phyloP scores from a whole-genome alignment of 768 basidiomycete genomes.

The Lactifluus subvellereus region DNA sequence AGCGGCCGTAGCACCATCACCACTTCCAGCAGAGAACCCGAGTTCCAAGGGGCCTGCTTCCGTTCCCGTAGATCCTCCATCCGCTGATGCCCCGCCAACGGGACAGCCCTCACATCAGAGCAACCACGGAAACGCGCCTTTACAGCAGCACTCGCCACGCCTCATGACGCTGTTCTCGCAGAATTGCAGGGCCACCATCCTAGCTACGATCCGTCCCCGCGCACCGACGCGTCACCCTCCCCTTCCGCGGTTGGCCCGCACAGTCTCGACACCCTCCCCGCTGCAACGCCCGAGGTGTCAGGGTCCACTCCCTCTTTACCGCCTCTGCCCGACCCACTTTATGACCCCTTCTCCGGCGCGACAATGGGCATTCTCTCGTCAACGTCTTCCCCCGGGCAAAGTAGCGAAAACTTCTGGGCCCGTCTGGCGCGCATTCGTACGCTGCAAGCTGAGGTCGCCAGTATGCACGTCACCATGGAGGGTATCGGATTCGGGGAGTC shows the following conservation, averaged over 20 bases:
- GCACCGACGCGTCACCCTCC: slow-evolving; percentile 18
- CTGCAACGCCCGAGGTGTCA: slow-evolving; percentile 19
- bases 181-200: slow-evolving; percentile 39
- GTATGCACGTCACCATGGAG: slow-evolving; percentile 73
- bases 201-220: slow-evolving; percentile 16
- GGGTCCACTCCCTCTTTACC: slow-evolving; percentile 22
- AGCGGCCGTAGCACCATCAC: neutral
- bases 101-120: slow-evolving; percentile 20
- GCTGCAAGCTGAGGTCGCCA: slow-evolving; percentile 64
- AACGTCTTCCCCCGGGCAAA: slow-evolving; percentile 21
- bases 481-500: slow-evolving; percentile 39
- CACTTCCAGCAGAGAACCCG: slow-evolving; percentile 2
- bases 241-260: neutral
- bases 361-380: slow-evolving; percentile 36
- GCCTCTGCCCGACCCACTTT: slow-evolving; percentile 29
- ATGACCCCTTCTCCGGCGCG: slow-evolving; percentile 47
- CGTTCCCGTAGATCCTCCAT: neutral
- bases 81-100: neutral
- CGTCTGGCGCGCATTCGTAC: slow-evolving; percentile 65
- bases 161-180: slow-evolving; percentile 59
- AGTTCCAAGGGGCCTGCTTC: neutral
- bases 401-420: slow-evolving; percentile 51
- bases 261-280: slow-evolving; percentile 19
- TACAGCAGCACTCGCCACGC: slow-evolving; percentile 39
- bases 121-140: slow-evolving; percentile 26